Percentiles rank a stretch among this genome's conserved stretches.
These are phyloP conservation scores for Daedalea quercina DNA, from an alignment of 768 basidiomycete species.

Conservation along the genomic window DNA sequence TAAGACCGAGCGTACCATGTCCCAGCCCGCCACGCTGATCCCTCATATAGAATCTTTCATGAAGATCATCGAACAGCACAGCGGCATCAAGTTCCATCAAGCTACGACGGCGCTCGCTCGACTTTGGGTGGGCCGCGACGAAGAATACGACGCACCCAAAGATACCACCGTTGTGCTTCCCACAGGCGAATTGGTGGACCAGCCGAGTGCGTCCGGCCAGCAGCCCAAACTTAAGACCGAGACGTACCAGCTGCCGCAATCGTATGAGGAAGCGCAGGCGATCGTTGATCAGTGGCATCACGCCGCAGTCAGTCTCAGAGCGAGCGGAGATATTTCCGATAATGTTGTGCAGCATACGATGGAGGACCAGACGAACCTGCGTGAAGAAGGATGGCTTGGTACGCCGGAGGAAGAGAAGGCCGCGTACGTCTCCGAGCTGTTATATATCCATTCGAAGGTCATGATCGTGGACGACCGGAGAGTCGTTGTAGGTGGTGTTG, in stretches of 20 bases:
- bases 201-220: conserved; percentile 21
- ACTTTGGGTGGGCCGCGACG: conserved; percentile 54
- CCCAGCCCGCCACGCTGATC: background rate
- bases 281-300: conserved; percentile 66
- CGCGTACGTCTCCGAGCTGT: conserved; percentile 69
- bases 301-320: conserved; percentile 48
- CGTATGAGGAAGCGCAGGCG: conserved; percentile 62
- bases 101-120: conserved; percentile 83
- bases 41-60: background rate
- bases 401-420: conserved; percentile 76
- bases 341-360: conserved; percentile 79
- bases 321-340: conserved; percentile 62
- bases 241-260: conserved; percentile 60
- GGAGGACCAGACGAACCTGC: conserved; percentile 49
- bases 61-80: conserved; percentile 57
- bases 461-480: conserved; percentile 93
- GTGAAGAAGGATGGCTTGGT: conserved; percentile 81
- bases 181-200: conserved; percentile 41
- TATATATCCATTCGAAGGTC: conserved; percentile 83
- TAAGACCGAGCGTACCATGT: conserved; percentile 24
- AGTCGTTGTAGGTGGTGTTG: conserved; percentile 62
- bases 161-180: conserved; percentile 51
- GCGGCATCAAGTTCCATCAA: conserved; percentile 75
- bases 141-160: conserved; percentile 12
- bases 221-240: conserved; percentile 49